Base-by-base conservation (phyloP, 768 basidiomycete species). In the Kwoniella botswanensis region DNA sequence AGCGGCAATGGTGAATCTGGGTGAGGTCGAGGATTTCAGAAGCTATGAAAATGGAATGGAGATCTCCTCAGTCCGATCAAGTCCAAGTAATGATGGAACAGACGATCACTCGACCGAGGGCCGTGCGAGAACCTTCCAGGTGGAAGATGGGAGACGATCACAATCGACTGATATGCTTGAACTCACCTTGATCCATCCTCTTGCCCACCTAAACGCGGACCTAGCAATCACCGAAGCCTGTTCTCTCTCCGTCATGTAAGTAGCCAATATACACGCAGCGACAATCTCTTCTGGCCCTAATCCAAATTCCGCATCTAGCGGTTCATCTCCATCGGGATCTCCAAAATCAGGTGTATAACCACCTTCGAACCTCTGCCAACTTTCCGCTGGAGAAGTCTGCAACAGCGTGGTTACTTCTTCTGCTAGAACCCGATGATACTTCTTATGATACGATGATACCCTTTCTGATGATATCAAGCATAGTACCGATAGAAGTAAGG, bases 261-360 rank as follows among this genome's bases (percentile, higher is more conserved):
- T 65, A 6, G 76, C 70, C 4, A 78, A 46, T 11, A 74, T 52
- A 52, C 65, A 71, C 4, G 73, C 71, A 9, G 62, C 77, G 6
- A 78, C 73, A 63, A 80, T 80, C 68, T 80, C 79, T 58, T 80
- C 79, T 18, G 79, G 79, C 0, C 79, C 79, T 22, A 80, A 68
- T 7, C 77, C 79, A 56, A 80, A 62, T 61, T 80, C 79, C 11
- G 76, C 71, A 68, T 80, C 79, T 13, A 78, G 66, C 11, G 69
- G 46, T 15, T 74, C 74, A 53, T 71, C 72, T 15, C 64, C 73
- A 41, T 58, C 65, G 24, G 60, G 43, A 62, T 46, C 59, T 11
- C 58, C 70, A n/a, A 44, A 65, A 58, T 73, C 64, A 17, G 63
- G 50, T 15, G 58, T 58, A 50, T 73, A 63, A 7, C 22, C 26